Evolutionary conservation across 805 yeast genomes (phyloP).

Genomic region (Schwanniomyces vanrijiae): DNA sequence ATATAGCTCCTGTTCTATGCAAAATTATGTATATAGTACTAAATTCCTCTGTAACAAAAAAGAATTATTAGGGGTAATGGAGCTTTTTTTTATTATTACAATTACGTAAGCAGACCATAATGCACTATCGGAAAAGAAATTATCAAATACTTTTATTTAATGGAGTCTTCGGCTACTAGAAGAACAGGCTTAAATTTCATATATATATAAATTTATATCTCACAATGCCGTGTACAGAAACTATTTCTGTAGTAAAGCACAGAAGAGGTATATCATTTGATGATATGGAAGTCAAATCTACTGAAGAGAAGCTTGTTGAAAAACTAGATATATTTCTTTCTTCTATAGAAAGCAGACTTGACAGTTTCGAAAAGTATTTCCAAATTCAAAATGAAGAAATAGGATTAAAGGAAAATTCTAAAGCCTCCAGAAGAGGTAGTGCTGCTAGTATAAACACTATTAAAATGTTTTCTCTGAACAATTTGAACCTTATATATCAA

Average conservation of each 20-base stretch:
- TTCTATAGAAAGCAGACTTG: conserved; percentile 42
- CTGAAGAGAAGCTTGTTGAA: conserved; percentile 42
- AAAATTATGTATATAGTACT: no score
- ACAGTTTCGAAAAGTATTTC: conserved; percentile 40
- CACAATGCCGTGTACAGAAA: neutral
- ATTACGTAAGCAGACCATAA: neutral
- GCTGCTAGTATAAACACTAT: conserved; percentile 28
- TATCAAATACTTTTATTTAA: neutral
- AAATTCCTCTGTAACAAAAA: neutral
- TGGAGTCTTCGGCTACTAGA: neutral
- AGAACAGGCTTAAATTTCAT: neutral
- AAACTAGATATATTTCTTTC: conserved; percentile 40
- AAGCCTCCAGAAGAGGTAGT: conserved; percentile 24
- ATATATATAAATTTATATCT: neutral
- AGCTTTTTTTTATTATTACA: neutral
- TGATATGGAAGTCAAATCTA: conserved; percentile 9
- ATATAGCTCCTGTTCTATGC: no score
- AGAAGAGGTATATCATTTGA: neutral
- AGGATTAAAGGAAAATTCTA: conserved; percentile 1
- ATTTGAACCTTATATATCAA: conserved; percentile 35
- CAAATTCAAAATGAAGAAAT: conserved; percentile 22
- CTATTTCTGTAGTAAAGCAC: neutral
- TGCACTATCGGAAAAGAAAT: neutral
- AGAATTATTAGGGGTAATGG: neutral
- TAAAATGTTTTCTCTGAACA: conserved; percentile 29